These are phyloP conservation scores for Gossypioides kirkii DNA, from an alignment of 345 rosid species.

Conservation along the genomic window DNA sequence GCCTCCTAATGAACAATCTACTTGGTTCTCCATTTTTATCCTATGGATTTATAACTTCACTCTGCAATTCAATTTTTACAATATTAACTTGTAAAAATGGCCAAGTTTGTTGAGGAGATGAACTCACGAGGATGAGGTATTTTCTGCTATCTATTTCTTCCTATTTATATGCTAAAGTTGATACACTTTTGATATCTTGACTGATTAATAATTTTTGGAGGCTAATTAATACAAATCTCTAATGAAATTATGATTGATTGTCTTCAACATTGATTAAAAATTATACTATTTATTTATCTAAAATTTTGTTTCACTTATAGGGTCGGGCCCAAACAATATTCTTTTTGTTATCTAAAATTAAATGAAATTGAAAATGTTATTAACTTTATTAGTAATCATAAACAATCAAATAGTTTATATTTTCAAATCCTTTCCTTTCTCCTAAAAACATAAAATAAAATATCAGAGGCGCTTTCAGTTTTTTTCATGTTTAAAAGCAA, in stretches of 20 bases:
- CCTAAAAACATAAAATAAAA: too few species aligned
- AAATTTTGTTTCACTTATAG: background rate
- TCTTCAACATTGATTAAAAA: too few species aligned
- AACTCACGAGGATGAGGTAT: constrained; percentile 5
- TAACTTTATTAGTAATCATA: too few species aligned
- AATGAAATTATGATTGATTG: too few species aligned
- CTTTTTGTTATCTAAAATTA: too few species aligned
- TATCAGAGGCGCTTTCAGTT: too few species aligned
- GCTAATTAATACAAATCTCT: too few species aligned
- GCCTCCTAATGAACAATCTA: constrained; percentile 16
- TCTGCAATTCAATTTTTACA: background rate
- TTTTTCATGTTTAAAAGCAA: background rate
- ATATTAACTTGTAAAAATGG: background rate
- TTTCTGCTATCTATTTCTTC: background rate
- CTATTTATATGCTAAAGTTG: background rate
- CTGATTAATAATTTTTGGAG: background rate
- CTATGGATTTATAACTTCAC: background rate
- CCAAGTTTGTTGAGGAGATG: background rate
- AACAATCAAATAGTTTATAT: too few species aligned
- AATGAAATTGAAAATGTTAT: too few species aligned
- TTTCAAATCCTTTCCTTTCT: too few species aligned
- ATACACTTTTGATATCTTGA: background rate
- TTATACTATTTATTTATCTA: background rate
- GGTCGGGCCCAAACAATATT: background rate
- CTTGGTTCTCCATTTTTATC: constrained; percentile 17